Percentiles rank a stretch among this genome's conserved stretches.
phyloP scores from a whole-genome alignment of 2,329 filamentous ascomycete species.

The Acrodontium crateriforme region DNA sequence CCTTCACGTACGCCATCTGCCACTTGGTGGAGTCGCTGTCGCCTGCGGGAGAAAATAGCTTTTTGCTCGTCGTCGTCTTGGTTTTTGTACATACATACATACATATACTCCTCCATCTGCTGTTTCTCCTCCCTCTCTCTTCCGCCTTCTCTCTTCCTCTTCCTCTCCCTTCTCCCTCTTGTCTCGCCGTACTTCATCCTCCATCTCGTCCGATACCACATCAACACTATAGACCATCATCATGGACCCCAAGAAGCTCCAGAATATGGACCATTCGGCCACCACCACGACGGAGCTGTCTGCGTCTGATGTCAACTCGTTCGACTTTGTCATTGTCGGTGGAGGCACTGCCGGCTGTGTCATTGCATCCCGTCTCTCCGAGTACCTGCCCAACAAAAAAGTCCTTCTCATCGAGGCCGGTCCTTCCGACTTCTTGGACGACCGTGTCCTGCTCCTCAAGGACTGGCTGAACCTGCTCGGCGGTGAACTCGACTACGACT shows the following conservation, averaged over 20 bases:
- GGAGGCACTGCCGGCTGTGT: slow-evolving; percentile 81
- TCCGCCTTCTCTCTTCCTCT: slow-evolving; percentile 4
- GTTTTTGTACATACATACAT: neutral
- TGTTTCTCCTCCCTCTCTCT: slow-evolving; percentile 3
- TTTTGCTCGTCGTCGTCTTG: slow-evolving; percentile 1
- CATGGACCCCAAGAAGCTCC: too few relatives aligned
- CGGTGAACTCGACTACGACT: slow-evolving; percentile 83
- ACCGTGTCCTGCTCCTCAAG: slow-evolving; percentile 72
- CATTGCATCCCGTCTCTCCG: slow-evolving; percentile 62
- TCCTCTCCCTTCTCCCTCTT: slow-evolving; percentile 1
- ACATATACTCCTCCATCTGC: slow-evolving; percentile 4
- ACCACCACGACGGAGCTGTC: slow-evolving; percentile 55
- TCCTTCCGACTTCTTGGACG: slow-evolving; percentile 78
- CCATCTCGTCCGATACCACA: neutral
- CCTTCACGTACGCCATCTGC: too few relatives aligned
- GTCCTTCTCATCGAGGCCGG: slow-evolving; percentile 78
- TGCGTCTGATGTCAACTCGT: slow-evolving; percentile 49
- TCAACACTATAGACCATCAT: too few relatives aligned
- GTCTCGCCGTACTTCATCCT: neutral
- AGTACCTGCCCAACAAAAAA: slow-evolving; percentile 71
- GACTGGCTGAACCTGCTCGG: slow-evolving; percentile 78
- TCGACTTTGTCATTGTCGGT: slow-evolving; percentile 75
- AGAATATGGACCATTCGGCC: too few relatives aligned
- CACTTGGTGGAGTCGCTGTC: too few relatives aligned
- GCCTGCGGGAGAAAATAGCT: too few relatives aligned